These are phyloP conservation scores for Apophysomyces trapeziformis DNA, from an alignment of 371 early-diverging fungal genomes.

Conservation along the genomic window DNA sequence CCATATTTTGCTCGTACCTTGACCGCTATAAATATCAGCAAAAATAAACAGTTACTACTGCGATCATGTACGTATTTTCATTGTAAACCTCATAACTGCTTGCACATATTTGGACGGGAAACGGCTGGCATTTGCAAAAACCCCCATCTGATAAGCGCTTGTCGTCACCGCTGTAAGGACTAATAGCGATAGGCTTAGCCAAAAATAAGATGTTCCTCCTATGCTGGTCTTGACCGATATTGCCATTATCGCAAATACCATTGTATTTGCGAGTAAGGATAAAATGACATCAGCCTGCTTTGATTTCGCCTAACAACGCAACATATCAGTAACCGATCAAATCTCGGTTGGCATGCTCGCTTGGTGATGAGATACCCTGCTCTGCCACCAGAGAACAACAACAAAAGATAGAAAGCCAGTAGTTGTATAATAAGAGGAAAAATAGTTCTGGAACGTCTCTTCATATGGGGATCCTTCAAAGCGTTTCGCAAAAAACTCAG, in stretches of 20 bases:
- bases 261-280: conserved; percentile 36
- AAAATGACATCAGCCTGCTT: conserved; percentile 27
- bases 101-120: conserved; percentile 76
- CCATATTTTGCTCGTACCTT: conserved; percentile 36
- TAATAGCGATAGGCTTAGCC: conserved; percentile 61
- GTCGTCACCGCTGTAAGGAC: conserved; percentile 65
- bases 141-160: conserved; percentile 69
- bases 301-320: not conserved
- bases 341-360: not conserved
- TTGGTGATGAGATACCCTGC: conserved; percentile 47
- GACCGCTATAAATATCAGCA: conserved; percentile 41
- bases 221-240: conserved; percentile 34
- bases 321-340: not conserved
- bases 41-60: conserved; percentile 1
- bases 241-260: conserved; percentile 42
- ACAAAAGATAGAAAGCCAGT: conserved; percentile 62
- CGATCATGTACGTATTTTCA: not conserved
- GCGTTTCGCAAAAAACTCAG: conserved; percentile 69
- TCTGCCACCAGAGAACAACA: conserved; percentile 65
- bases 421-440: conserved; percentile 68
- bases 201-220: conserved; percentile 58
- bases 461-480: conserved; percentile 65
- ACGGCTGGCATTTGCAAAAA: conserved; percentile 76
- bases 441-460: conserved; percentile 78
- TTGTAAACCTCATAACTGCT: conserved; percentile 69